A percentile compares a stretch with the other conserved stretches of the same genome.
Conservation (phyloP, 768 basidiomycete species). For the Hortiboletus campestris region DNA sequence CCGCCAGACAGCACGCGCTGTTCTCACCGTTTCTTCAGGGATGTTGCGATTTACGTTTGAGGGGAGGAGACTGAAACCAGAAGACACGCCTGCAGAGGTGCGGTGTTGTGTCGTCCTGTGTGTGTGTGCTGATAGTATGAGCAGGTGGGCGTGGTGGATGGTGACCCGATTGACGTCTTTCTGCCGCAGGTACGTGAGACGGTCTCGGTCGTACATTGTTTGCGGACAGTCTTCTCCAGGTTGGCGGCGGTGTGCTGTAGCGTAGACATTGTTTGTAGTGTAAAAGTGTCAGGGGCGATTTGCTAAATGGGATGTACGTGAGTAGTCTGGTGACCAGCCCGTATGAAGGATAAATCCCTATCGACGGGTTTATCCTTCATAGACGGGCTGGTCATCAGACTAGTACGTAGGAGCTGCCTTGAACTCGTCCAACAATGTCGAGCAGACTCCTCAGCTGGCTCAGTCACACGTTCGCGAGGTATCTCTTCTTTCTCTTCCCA, state of each 20-base stretch:
- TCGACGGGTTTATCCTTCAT: too few species aligned
- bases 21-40: conserved; percentile 35
- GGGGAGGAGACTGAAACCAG: too few species aligned
- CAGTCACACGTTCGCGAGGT: conserved; percentile 85
- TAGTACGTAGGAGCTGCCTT: too few species aligned
- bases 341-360: too few species aligned
- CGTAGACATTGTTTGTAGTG: too few species aligned
- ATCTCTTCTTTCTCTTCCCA: background rate
- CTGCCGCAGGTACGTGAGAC: conserved; percentile 48
- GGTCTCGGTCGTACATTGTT: background rate
- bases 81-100: too few species aligned
- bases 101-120: too few species aligned
- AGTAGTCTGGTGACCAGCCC: too few species aligned
- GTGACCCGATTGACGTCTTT: too few species aligned
- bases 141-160: conserved; percentile 56
- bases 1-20: background rate
- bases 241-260: conserved; percentile 15
- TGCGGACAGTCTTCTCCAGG: conserved; percentile 5
- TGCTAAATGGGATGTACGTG: background rate
- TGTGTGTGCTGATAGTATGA: conserved; percentile 16
- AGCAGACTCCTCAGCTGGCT: too few species aligned
- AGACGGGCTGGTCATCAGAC: too few species aligned
- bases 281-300: background rate
- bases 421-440: too few species aligned
- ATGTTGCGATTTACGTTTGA: conserved; percentile 66